phyloP scores from a whole-genome alignment of 345 rosid species.

The Citrus cavaleriei region DNA sequence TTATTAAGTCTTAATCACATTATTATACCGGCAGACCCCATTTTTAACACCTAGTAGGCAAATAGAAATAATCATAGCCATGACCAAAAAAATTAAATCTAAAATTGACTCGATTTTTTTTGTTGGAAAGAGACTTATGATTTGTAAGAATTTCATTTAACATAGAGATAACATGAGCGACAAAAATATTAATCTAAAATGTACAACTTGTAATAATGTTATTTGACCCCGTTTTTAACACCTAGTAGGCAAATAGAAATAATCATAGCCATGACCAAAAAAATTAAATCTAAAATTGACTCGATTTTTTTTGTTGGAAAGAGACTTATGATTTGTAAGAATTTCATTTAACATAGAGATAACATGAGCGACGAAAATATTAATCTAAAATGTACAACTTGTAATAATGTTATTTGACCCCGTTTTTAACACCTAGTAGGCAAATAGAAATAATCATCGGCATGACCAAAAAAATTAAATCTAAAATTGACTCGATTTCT shows the following conservation, averaged over 20 bases:
- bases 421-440: not conserved
- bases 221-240: not conserved
- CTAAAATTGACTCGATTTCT: no score
- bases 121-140: no score
- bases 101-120: no score
- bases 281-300: not conserved
- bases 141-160: no score
- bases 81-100: not conserved
- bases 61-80: not conserved
- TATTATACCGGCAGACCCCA: not conserved
- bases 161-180: no score
- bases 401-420: not conserved
- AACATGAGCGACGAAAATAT: no score
- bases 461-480: not conserved
- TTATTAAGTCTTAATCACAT: conserved; percentile 9
- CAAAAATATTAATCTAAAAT: no score
- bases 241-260: not conserved
- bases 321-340: no score
- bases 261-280: not conserved
- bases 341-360: no score
- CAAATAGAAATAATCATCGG: not conserved
- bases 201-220: no score
- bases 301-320: no score
- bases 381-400: no score
- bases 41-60: not conserved